phyloP scores from a whole-genome alignment of 2,329 filamentous ascomycete species.

The Ilyonectria sp. region DNA sequence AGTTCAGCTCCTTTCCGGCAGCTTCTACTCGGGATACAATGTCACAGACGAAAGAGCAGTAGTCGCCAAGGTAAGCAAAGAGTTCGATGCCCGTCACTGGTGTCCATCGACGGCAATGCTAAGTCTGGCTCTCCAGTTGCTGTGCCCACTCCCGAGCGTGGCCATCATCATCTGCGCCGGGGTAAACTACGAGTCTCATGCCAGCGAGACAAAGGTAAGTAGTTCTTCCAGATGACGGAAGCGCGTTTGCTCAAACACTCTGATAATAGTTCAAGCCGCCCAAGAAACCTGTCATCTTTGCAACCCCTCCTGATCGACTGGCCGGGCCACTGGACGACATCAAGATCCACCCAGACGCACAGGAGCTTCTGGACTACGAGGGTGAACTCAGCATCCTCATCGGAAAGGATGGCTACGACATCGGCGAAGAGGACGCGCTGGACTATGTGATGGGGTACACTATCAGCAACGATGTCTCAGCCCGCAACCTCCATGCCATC shows the following conservation, averaged over 20 bases:
- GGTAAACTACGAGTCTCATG: slow-evolving; percentile 20
- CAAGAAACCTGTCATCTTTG: slow-evolving; percentile 19
- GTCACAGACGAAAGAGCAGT: slow-evolving; percentile 8
- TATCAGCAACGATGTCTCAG: slow-evolving; percentile 67
- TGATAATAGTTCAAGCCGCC: slow-evolving; percentile 8
- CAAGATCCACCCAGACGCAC: slow-evolving; percentile 14
- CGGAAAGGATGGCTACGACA: slow-evolving; percentile 62
- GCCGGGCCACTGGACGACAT: slow-evolving; percentile 11
- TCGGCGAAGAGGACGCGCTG: slow-evolving; percentile 59
- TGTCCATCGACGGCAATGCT: background rate
- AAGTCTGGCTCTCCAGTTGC: slow-evolving; percentile 6
- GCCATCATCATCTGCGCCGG: slow-evolving; percentile 17
- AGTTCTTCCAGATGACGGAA: background rate
- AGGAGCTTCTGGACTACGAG: slow-evolving; percentile 58
- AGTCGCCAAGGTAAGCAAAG: slow-evolving; percentile 4
- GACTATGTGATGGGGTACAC: slow-evolving; percentile 68
- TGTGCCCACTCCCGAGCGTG: background rate
- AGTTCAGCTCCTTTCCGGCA: slow-evolving; percentile 10
- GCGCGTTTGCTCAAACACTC: background rate
- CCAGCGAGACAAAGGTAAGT: slow-evolving; percentile 18
- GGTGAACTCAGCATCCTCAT: slow-evolving; percentile 64
- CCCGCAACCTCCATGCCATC: slow-evolving; percentile 8
- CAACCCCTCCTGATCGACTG: slow-evolving; percentile 7
- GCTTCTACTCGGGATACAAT: slow-evolving; percentile 9
- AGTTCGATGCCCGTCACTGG: no score